phyloP scores from a whole-genome alignment of 2,329 filamentous ascomycete species.

The Lecanicillium sp. region DNA sequence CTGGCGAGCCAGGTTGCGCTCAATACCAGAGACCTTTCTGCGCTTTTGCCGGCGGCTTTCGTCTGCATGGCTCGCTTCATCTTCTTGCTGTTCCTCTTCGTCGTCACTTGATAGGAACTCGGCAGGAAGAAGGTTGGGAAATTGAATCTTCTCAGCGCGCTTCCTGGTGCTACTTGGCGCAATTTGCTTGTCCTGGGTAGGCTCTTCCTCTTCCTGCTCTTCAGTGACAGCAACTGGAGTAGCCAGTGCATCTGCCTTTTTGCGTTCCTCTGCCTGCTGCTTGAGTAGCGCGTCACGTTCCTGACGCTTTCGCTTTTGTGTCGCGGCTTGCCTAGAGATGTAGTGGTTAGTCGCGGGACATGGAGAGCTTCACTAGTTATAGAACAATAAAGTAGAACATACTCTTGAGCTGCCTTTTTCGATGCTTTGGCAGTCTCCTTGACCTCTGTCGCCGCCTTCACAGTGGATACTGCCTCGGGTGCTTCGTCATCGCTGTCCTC shows the following conservation, averaged over 20 bases:
- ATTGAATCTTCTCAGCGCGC: slow-evolving; percentile 2
- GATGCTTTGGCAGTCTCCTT: slow-evolving; percentile 38
- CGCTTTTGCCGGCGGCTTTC: slow-evolving; percentile 26
- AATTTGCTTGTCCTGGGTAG: slow-evolving; percentile 10
- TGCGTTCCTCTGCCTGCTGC: slow-evolving; percentile 45
- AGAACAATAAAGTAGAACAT: slow-evolving; percentile 16
- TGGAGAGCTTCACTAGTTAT: slow-evolving; percentile 5
- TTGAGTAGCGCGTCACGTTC: slow-evolving; percentile 47
- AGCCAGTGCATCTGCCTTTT: slow-evolving; percentile 22
- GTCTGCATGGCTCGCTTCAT: slow-evolving; percentile 17
- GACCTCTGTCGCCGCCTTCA: slow-evolving; percentile 36
- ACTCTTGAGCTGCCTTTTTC: slow-evolving; percentile 45
- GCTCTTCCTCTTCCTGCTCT: slow-evolving; percentile 11
- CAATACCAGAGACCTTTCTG: slow-evolving; percentile 34
- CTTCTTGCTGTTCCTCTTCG: slow-evolving; percentile 29
- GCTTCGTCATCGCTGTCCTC: slow-evolving; percentile 46
- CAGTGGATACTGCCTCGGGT: slow-evolving; percentile 51
- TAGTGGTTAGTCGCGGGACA: background rate
- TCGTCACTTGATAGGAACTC: slow-evolving; percentile 48
- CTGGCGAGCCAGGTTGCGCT: slow-evolving; percentile 28
- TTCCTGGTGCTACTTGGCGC: background rate
- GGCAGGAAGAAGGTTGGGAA: slow-evolving; percentile 42
- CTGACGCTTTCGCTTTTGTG: slow-evolving; percentile 47
- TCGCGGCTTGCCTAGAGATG: slow-evolving; percentile 36
- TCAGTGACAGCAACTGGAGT: slow-evolving; percentile 10